Evolutionary conservation across 495 filamentous ascomycete species (phyloP).

Genomic region (Aspergillus asperescens): DNA sequence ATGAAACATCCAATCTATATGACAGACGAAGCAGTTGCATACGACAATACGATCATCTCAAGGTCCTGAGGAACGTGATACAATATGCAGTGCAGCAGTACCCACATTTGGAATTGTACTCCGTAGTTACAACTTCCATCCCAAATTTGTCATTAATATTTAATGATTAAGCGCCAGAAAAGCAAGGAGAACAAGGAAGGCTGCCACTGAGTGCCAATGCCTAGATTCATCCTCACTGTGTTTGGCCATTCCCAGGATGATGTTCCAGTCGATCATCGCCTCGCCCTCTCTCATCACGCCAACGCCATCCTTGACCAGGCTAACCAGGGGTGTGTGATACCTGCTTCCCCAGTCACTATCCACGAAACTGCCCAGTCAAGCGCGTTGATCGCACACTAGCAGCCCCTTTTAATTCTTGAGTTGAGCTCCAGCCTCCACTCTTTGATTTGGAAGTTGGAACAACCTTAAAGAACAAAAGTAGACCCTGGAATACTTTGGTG

Average conservation of each 20-base stretch:
- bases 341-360: background rate
- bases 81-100: background rate
- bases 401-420: background rate
- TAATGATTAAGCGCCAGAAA: background rate
- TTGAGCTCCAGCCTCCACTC: too few species aligned
- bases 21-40: background rate
- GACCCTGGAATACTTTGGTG: background rate
- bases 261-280: conserved; percentile 4
- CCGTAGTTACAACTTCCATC: background rate
- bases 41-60: background rate
- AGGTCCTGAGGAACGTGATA: background rate
- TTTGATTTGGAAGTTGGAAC: background rate
- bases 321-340: background rate
- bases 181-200: background rate
- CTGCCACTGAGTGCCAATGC: too few species aligned
- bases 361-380: background rate
- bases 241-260: background rate
- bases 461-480: background rate
- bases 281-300: background rate
- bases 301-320: background rate
- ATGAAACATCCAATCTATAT: background rate
- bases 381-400: background rate
- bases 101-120: conserved; percentile 8
- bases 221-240: background rate
- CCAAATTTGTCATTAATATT: conserved; percentile 3